Conservation (phyloP, 805 yeast species). For the Candida vaughaniae region DNA sequence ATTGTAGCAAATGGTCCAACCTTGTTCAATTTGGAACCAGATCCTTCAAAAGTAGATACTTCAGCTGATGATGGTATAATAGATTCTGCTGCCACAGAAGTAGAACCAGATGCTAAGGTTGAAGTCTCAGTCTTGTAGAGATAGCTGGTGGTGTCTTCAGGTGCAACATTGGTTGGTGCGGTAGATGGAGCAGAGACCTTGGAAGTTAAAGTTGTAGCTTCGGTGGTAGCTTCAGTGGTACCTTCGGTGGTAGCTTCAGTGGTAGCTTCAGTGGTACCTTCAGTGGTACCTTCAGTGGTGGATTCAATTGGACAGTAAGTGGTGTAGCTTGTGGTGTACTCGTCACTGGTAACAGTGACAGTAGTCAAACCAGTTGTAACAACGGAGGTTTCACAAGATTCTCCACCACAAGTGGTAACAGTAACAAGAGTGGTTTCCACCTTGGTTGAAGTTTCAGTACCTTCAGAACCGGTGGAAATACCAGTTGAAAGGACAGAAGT, state of each 20-base stretch:
- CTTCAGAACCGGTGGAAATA: constrained; percentile 2
- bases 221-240: constrained; percentile 5
- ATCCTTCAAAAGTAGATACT: constrained; percentile 10
- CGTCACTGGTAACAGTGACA: constrained; percentile 16
- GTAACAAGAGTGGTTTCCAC: constrained; percentile 22
- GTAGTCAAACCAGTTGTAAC: constrained; percentile 25
- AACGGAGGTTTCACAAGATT: constrained; percentile 19
- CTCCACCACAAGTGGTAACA: constrained; percentile 24
- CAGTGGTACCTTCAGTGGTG: constrained; percentile 2
- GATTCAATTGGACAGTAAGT: constrained; percentile 21
- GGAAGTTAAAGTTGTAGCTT: constrained; percentile 2
- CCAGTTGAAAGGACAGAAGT: constrained; percentile 6
- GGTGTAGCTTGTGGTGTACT: constrained; percentile 21
- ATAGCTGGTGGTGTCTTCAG: constrained; percentile 8
- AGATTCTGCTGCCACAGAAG: constrained; percentile 8
- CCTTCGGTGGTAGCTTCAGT: constrained; percentile 3
- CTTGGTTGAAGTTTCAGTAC: constrained; percentile 3
- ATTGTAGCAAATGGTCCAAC: constrained; percentile 1
- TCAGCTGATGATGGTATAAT: constrained; percentile 7
- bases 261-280: constrained; percentile 1
- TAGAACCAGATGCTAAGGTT: constrained; percentile 5
- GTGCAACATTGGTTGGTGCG: constrained; percentile 3
- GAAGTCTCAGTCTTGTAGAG: constrained; percentile 11
- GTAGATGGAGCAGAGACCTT: constrained; percentile 1
- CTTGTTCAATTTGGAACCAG: constrained; percentile 5